Percentiles rank a stretch among this genome's conserved stretches.
Evolutionary conservation across 306 rosid species (phyloP).

Genomic region (Pueraria montana): DNA sequence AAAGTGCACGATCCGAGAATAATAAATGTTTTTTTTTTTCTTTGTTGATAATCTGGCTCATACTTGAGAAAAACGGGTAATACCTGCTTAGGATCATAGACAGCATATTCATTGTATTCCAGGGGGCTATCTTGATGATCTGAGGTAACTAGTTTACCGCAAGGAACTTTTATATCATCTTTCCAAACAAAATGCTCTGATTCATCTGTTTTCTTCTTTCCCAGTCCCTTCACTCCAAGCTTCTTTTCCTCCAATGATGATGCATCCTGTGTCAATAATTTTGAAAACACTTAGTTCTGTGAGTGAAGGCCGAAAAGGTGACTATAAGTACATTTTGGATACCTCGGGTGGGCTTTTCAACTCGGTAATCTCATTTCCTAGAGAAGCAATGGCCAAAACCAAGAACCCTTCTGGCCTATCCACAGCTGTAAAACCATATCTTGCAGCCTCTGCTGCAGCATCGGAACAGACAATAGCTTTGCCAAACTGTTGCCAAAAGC

Average conservation of each 20-base stretch:
- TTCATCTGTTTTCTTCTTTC: conserved; percentile 80
- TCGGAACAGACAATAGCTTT: conserved; percentile 78
- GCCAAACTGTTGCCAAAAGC: conserved; percentile 67
- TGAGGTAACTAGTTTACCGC: conserved; percentile 69
- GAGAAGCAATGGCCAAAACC: conserved; percentile 85
- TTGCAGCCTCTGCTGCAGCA: conserved; percentile 87
- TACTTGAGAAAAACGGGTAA: not conserved
- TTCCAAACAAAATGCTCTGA: conserved; percentile 84
- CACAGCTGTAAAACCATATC: conserved; percentile 81
- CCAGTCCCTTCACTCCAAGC: conserved; percentile 75
- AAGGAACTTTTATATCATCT: conserved; percentile 85
- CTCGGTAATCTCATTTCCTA: conserved; percentile 66
- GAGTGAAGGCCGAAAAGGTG: not conserved
- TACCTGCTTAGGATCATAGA: conserved; percentile 84
- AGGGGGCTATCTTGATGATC: conserved; percentile 71
- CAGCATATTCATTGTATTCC: conserved; percentile 83
- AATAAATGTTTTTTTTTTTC: not conserved
- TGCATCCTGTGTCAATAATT: conserved; percentile 62
- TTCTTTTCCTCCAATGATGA: conserved; percentile 69
- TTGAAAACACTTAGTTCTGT: not conserved
- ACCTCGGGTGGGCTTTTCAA: conserved; percentile 68
- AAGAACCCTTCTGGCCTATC: conserved; percentile 92
- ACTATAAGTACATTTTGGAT: not conserved
- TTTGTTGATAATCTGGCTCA: not conserved
- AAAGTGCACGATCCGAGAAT: not conserved